Conservation (phyloP, 140 eudicot species). For the Anethum foeniculum region DNA sequence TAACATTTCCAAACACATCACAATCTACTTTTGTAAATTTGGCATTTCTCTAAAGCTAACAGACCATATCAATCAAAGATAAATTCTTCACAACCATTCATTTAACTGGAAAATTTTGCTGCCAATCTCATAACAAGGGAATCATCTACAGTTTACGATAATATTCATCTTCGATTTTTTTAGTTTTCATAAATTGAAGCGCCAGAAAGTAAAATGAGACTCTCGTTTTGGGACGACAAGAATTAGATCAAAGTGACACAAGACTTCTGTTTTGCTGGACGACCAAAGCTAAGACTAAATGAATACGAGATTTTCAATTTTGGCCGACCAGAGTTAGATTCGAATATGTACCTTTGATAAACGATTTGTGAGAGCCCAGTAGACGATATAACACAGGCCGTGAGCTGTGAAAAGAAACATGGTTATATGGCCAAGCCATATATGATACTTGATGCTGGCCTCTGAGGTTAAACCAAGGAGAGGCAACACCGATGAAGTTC, state of each 20-base stretch:
- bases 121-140: neutral
- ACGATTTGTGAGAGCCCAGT: slow-evolving; percentile 29
- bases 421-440: slow-evolving; percentile 45
- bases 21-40: neutral
- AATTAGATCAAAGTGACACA: too few species aligned
- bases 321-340: neutral
- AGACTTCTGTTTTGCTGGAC: too few species aligned
- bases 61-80: neutral
- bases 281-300: neutral
- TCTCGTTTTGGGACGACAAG: too few species aligned
- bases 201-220: neutral
- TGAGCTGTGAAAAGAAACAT: slow-evolving; percentile 40
- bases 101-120: neutral
- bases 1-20: slow-evolving; percentile 3
- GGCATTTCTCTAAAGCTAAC: neutral
- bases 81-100: neutral
- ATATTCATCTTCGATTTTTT: neutral
- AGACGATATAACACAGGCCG: slow-evolving; percentile 29
- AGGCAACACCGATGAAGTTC: slow-evolving; percentile 39
- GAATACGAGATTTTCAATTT: neutral
- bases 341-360: slow-evolving; percentile 23
- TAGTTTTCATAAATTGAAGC: neutral
- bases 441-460: slow-evolving; percentile 44
- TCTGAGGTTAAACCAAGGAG: slow-evolving; percentile 47
- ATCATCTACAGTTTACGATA: neutral